phyloP scores from a whole-genome alignment of 768 basidiomycete genomes.

The Lyophyllum atratum region DNA sequence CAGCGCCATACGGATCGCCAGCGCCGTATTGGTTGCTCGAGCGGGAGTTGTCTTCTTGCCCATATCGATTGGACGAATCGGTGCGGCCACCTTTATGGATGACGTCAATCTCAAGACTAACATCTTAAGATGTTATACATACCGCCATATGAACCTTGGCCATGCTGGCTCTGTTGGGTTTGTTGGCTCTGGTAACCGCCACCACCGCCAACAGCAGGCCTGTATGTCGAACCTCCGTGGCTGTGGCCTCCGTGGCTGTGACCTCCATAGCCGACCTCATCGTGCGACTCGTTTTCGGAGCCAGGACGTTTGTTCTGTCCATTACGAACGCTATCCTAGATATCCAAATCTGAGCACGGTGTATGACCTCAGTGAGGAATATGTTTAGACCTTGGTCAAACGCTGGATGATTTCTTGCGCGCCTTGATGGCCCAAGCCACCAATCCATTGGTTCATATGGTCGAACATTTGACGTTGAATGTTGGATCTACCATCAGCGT shows the following conservation, averaged over 20 bases:
- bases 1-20: slow-evolving; percentile 4
- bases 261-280: slow-evolving; percentile 33
- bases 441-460: slow-evolving; percentile 54
- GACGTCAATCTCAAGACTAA: not conserved
- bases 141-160: slow-evolving; percentile 13
- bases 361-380: not conserved
- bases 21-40: slow-evolving; percentile 3
- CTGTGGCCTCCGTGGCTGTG: slow-evolving; percentile 14
- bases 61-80: slow-evolving; percentile 4
- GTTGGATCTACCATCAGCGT: slow-evolving; percentile 49
- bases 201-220: slow-evolving; percentile 10
- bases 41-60: not conserved
- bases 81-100: not conserved
- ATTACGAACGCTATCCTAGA: slow-evolving; percentile 53
- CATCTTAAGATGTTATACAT: not conserved
- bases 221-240: slow-evolving; percentile 10
- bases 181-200: slow-evolving; percentile 15
- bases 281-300: slow-evolving; percentile 39
- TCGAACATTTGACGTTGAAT: slow-evolving; percentile 66
- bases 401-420: slow-evolving; percentile 44
- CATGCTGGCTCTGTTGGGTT: slow-evolving; percentile 11
- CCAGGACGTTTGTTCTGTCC: slow-evolving; percentile 60
- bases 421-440: slow-evolving; percentile 45
- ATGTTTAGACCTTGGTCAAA: slow-evolving; percentile 49
- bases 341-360: not conserved